Conservation (phyloP, 805 yeast genomes). For the Pichia sporocuriosa region DNA sequence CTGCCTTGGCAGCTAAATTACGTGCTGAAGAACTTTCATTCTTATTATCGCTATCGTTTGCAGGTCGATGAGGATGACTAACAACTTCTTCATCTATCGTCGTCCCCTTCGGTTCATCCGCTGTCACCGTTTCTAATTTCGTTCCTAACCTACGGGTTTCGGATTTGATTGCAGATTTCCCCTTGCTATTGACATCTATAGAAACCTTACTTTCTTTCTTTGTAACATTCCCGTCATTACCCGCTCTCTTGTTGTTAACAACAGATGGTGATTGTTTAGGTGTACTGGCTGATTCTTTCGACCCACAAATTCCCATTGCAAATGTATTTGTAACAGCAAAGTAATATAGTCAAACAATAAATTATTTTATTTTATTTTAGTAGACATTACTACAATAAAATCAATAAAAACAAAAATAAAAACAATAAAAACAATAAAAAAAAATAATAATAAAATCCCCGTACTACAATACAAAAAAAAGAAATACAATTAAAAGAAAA, state of each 20-base stretch:
- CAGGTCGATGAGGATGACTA: too few relatives aligned
- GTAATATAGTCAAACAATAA: too few relatives aligned
- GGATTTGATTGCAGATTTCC: slow-evolving; percentile 2
- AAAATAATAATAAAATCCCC: too few relatives aligned
- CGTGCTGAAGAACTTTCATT: slow-evolving; percentile 13
- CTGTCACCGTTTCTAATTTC: background rate
- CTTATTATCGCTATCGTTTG: too few relatives aligned
- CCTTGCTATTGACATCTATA: too few relatives aligned
- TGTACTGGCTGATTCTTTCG: slow-evolving; percentile 19
- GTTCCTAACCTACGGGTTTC: slow-evolving; percentile 7
- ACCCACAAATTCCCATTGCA: slow-evolving; percentile 24
- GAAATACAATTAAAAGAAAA: background rate
- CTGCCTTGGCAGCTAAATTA: slow-evolving; percentile 27
- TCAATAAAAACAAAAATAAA: background rate
- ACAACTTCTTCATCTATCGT: too few relatives aligned
- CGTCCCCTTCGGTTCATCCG: background rate
- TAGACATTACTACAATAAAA: background rate
- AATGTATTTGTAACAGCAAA: too few relatives aligned
- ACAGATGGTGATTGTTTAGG: too few relatives aligned
- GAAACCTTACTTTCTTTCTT: too few relatives aligned
- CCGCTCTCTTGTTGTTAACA: too few relatives aligned
- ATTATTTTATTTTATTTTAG: background rate
- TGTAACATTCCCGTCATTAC: too few relatives aligned
- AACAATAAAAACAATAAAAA: background rate
- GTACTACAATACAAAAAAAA: background rate